Conservation (phyloP, 1,284 basidiomycete species). For the Cerrena zonata region DNA sequence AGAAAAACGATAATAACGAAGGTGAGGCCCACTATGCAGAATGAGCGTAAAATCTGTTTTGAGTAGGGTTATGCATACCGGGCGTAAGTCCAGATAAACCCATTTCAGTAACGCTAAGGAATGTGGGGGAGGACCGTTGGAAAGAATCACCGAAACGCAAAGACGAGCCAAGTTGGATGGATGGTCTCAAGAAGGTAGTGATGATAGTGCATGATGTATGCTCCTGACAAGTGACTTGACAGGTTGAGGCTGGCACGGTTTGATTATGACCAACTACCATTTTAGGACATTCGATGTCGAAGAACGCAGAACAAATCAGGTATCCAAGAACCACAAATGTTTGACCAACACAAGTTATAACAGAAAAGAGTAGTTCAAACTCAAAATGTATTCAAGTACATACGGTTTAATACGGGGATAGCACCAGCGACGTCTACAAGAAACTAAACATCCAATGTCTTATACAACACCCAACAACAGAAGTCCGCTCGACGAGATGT, state of each 20-base stretch:
- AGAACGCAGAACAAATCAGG: not conserved
- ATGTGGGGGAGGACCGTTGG: not conserved
- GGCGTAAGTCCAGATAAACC: slow-evolving; percentile 2
- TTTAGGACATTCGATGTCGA: not conserved
- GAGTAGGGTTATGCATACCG: not conserved
- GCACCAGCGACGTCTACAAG: not conserved
- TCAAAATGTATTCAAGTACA: not conserved
- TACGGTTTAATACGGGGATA: not conserved
- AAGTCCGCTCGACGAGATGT: not conserved
- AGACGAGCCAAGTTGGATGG: not conserved
- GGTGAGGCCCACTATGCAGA: slow-evolving; percentile 16
- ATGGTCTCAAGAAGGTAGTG: not conserved
- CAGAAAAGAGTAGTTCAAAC: too few relatives aligned
- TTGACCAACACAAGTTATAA: too few relatives aligned
- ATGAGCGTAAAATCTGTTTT: not conserved
- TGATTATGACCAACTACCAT: not conserved
- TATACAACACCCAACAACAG: not conserved
- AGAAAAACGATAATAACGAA: slow-evolving; percentile 18
- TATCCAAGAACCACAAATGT: too few relatives aligned
- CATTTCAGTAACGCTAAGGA: not conserved
- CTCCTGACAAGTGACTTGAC: not conserved
- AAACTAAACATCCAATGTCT: not conserved
- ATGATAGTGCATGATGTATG: not conserved
- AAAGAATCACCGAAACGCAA: not conserved
- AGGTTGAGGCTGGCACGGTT: not conserved